A percentile compares a stretch with the other conserved stretches of the same genome.
Evolutionary conservation across 768 basidiomycete species (phyloP).

Genomic region (Galerina marginata): DNA sequence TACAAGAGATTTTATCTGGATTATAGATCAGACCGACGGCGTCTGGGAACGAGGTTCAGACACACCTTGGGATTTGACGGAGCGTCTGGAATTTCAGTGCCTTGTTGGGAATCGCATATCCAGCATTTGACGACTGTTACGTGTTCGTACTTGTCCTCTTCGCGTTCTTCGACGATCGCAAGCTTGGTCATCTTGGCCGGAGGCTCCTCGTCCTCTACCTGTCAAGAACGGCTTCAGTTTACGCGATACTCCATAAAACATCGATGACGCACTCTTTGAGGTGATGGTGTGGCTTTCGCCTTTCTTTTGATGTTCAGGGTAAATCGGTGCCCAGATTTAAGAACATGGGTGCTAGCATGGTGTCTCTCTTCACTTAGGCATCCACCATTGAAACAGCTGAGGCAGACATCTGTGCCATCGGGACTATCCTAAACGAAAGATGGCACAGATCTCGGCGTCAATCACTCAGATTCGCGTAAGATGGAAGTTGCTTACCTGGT

Average conservation of each 20-base stretch:
- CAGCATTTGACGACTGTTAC: slow-evolving; percentile 75
- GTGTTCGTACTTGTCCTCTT: slow-evolving; percentile 87
- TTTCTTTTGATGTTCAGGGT: slow-evolving; percentile 87
- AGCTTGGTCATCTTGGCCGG: slow-evolving; percentile 90
- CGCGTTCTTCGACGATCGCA: slow-evolving; percentile 84
- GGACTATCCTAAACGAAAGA: slow-evolving; percentile 60
- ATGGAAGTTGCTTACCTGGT: slow-evolving; percentile 60
- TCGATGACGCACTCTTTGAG: slow-evolving; percentile 55
- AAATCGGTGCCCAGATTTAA: slow-evolving; percentile 75
- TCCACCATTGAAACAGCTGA: slow-evolving; percentile 93
- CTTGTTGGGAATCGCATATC: slow-evolving; percentile 62
- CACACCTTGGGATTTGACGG: slow-evolving; percentile 39
- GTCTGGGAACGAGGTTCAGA: not conserved
- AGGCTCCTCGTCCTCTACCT: slow-evolving; percentile 82
- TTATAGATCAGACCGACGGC: not conserved
- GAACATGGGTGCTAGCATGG: slow-evolving; percentile 76
- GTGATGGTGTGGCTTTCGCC: slow-evolving; percentile 55
- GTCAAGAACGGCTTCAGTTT: not conserved
- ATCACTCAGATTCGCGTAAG: not conserved
- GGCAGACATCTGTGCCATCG: slow-evolving; percentile 86
- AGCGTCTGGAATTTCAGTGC: slow-evolving; percentile 49
- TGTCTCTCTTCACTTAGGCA: slow-evolving; percentile 68
- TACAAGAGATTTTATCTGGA: slow-evolving; percentile 59
- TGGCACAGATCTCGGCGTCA: not conserved
- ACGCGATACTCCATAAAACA: not conserved